Conservation (phyloP, 495 filamentous ascomycete species). For the Pseudotulostoma volvatum region DNA sequence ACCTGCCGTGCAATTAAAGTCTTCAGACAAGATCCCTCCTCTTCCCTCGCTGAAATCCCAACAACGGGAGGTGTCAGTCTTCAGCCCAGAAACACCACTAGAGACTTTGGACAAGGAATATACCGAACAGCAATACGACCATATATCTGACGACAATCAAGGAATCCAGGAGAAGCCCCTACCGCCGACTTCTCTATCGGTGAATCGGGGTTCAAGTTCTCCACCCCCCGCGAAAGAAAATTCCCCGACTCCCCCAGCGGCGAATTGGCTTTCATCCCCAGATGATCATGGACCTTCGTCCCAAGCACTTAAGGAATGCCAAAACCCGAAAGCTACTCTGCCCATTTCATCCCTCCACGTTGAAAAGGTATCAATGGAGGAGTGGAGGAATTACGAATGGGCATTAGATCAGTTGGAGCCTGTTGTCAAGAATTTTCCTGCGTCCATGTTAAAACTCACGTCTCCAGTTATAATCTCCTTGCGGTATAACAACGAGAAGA, state of each 20-base stretch:
- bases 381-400: constrained; percentile 31
- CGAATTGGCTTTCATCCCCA: no score
- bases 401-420: constrained; percentile 29
- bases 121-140: constrained; percentile 16
- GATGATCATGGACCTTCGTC: no score
- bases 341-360: constrained; percentile 12
- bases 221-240: no score
- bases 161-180: constrained; percentile 18
- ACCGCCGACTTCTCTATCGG: no score
- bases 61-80: constrained; percentile 31
- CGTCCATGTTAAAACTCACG: constrained; percentile 27
- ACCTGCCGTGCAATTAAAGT: constrained; percentile 18
- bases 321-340: constrained; percentile 13
- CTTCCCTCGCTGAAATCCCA: constrained; percentile 10
- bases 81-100: constrained; percentile 29
- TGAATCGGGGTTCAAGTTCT: no score
- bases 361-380: constrained; percentile 19
- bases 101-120: constrained; percentile 27
- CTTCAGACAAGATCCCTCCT: constrained; percentile 11
- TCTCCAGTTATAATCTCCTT: constrained; percentile 30
- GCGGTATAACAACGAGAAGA: constrained; percentile 23
- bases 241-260: no score
- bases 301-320: no score
- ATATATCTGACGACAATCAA: constrained; percentile 13
- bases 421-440: constrained; percentile 26